phyloP scores from a whole-genome alignment of 2,329 filamentous ascomycete genomes.

The Arthrobotrys iridis region DNA sequence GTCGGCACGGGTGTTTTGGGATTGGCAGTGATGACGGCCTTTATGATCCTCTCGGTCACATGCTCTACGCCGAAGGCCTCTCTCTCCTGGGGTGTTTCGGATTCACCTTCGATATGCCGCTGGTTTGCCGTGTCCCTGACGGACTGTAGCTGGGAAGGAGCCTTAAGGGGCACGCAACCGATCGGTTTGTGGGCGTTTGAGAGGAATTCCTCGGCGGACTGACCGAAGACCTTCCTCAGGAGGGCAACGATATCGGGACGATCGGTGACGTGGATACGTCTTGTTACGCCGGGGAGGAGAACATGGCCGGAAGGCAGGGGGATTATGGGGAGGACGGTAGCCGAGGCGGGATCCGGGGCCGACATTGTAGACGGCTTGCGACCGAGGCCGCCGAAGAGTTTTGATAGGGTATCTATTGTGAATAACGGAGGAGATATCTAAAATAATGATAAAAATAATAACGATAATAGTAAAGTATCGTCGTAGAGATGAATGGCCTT shows the following conservation, averaged over 20 bases:
- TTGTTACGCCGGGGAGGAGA: constrained; percentile 39
- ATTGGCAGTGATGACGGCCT: constrained; percentile 33
- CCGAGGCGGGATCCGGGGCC: constrained; percentile 27
- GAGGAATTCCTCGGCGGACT: constrained; percentile 42
- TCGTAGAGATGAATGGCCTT: too few species aligned
- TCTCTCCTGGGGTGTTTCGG: constrained; percentile 35
- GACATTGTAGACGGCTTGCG: constrained; percentile 34
- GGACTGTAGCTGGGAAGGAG: constrained; percentile 39
- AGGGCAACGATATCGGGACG: constrained; percentile 44
- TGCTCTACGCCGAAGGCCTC: constrained; percentile 44
- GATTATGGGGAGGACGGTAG: constrained; percentile 42
- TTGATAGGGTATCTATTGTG: constrained; percentile 51
- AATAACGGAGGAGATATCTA: neutral
- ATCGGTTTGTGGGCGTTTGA: constrained; percentile 41
- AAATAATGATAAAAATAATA: too few species aligned
- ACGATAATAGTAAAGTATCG: too few species aligned
- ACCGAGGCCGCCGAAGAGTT: constrained; percentile 47
- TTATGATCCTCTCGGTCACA: constrained; percentile 42
- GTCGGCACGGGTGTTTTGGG: constrained; percentile 59
- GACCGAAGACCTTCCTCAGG: constrained; percentile 32
- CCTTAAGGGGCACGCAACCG: constrained; percentile 38
- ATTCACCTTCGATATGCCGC: constrained; percentile 38
- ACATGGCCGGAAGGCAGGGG: constrained; percentile 43
- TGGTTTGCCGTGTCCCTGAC: constrained; percentile 33
- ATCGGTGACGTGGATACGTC: constrained; percentile 49